Conservation (phyloP, 768 basidiomycete species). For the Tricholoma sp. region DNA sequence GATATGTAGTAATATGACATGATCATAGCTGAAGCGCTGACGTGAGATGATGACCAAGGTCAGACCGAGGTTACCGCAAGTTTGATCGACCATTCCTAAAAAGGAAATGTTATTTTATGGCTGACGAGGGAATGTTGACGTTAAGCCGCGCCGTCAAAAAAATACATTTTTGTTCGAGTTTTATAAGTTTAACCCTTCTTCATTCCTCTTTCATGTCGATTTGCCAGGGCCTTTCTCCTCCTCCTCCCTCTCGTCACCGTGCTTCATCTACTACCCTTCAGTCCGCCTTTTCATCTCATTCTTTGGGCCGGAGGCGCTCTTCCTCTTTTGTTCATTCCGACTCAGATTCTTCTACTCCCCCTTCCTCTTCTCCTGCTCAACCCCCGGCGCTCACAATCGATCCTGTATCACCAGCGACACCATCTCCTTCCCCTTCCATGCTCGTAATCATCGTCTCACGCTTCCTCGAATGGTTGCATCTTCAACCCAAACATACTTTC, state of each 20-base stretch:
- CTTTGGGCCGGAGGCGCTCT: conserved; percentile 53
- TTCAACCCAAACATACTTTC: conserved; percentile 34
- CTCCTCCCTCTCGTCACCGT: conserved; percentile 44
- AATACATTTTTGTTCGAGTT: background rate
- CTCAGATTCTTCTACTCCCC: conserved; percentile 8
- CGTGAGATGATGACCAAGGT: background rate
- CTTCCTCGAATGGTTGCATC: conserved; percentile 49
- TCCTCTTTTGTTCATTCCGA: conserved; percentile 38
- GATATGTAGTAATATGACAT: background rate
- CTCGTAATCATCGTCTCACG: conserved; percentile 44
- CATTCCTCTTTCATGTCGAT: conserved; percentile 12
- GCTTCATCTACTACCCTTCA: conserved; percentile 58
- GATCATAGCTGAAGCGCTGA: background rate
- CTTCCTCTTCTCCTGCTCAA: conserved; percentile 11
- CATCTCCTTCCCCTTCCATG: conserved; percentile 42
- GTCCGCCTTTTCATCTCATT: conserved; percentile 43
- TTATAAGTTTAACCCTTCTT: background rate
- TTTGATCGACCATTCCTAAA: background rate
- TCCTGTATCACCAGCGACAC: conserved; percentile 12
- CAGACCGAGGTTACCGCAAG: background rate
- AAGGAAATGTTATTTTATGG: conserved; percentile 7
- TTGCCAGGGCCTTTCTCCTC: conserved; percentile 24
- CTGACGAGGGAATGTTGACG: conserved; percentile 2
- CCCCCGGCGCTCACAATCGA: conserved; percentile 6
- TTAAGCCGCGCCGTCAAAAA: background rate